Evolutionary conservation across 345 rosid genomes (phyloP), one percentile per base, ranked within the genome.

Genomic region (Noccaea caerulescens): DNA sequence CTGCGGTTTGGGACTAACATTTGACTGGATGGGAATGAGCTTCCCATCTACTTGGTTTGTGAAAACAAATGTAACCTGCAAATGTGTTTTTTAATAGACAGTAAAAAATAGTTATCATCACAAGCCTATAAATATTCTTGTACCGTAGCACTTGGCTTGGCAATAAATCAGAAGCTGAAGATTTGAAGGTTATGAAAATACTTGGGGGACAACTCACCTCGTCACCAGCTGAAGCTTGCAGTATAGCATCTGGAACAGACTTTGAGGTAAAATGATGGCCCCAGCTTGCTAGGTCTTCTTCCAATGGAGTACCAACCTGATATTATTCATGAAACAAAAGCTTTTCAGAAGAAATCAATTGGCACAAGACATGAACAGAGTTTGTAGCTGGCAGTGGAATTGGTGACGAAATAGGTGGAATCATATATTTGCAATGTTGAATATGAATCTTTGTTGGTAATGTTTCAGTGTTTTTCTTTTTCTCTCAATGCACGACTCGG

Each of bases 31-130:
- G 0, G 99, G 99, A 44, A 85, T 81, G 30, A 91, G 96, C 82
- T 94, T 91, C 77, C 97, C 96, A 52, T 87, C 99, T 43, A 94
- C 86, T 74, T 94, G 97, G 79, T 94, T 91, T 10, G 95, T 86
- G 84, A 94, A 91, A 50, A 89, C 90, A 59, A 88, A 94, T 20
- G 95, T 77, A 39, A 91, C 91, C 98, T 93, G 88, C 76, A 75
- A 69, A 27, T 27, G 4, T 42, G 51, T 47, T 39, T 58, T 61
- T 10, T 27, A 27, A 65, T 62, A 70, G 37, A 46, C 23, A 20
- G 9, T 38, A 20, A 7, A 69, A 45, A 18, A 38, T n/a, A 54
- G 37, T 75, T 11, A 54, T 23, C 69, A 54, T 34, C 69, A 43
- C 10, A 25, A 42, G 27, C 59, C 23, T 59, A 13, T 30, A 36